Percentiles rank a stretch among this genome's conserved stretches.
Conservation (phyloP, 169 alveolate genomes). For the Cyclospora cayetanensis region DNA sequence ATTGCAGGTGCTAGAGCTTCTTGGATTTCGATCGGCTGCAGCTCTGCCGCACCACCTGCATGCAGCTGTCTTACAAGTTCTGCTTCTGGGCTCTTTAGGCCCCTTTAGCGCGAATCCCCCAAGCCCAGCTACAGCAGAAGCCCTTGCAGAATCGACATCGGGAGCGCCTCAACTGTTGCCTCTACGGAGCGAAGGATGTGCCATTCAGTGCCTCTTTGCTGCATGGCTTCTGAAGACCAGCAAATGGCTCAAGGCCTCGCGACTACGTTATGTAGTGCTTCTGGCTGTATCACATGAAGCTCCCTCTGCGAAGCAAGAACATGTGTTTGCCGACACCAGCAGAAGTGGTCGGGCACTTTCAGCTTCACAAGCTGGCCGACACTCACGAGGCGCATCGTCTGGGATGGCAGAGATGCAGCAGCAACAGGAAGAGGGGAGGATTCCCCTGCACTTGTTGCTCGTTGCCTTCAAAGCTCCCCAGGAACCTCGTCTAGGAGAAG, state of each 20-base stretch:
- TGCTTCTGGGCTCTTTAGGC: slow-evolving; percentile 5
- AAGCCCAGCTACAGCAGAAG: background rate
- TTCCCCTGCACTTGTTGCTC: slow-evolving; percentile 30
- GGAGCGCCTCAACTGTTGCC: background rate
- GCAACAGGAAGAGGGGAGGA: background rate
- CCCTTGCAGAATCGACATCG: too few relatives aligned
- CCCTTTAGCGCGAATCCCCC: background rate
- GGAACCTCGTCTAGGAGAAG: background rate
- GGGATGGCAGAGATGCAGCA: background rate
- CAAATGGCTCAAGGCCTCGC: slow-evolving; percentile 60
- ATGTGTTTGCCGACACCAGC: background rate
- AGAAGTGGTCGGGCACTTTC: background rate
- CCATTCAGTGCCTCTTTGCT: slow-evolving; percentile 57
- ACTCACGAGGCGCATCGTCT: background rate
- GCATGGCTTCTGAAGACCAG: slow-evolving; percentile 53
- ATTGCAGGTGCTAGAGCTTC: slow-evolving; percentile 50
- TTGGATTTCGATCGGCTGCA: slow-evolving; percentile 63
- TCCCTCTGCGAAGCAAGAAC: background rate
- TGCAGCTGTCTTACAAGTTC: slow-evolving; percentile 33
- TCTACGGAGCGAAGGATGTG: slow-evolving; percentile 53
- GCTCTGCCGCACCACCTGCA: slow-evolving; percentile 49
- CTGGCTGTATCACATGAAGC: slow-evolving; percentile 8
- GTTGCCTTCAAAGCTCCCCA: slow-evolving; percentile 41
- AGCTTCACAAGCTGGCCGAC: background rate
- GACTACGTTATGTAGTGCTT: slow-evolving; percentile 43